Evolutionary conservation across 306 rosid species (phyloP).

Genomic region (Glycine soja): DNA sequence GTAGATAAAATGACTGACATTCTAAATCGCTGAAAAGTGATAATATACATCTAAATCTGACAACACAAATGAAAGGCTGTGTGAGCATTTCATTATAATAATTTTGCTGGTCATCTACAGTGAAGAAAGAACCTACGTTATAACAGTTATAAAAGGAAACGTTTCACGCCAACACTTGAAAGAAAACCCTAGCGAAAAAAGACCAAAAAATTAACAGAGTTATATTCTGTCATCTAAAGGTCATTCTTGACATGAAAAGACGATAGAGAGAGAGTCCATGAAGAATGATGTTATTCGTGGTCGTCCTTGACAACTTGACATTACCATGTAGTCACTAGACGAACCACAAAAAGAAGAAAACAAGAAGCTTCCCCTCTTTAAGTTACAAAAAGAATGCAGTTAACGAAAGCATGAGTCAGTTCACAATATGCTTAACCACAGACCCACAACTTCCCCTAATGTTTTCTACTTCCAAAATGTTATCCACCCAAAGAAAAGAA

Average conservation of each 20-base stretch:
- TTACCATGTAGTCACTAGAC: slow-evolving; percentile 54
- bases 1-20: too few relatives aligned
- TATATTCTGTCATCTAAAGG: neutral
- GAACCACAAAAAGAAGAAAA: slow-evolving; percentile 51
- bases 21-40: neutral
- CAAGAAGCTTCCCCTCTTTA: slow-evolving; percentile 45
- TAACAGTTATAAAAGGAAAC: neutral
- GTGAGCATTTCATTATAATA: neutral
- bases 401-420: slow-evolving; percentile 56
- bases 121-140: neutral
- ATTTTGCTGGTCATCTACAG: neutral
- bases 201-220: neutral
- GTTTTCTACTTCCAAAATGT: slow-evolving; percentile 62
- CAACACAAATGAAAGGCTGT: neutral
- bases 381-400: slow-evolving; percentile 80
- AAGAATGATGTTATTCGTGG: slow-evolving; percentile 52
- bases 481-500: slow-evolving; percentile 51
- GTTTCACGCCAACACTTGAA: neutral
- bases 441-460: slow-evolving; percentile 52
- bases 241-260: slow-evolving; percentile 4
- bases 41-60: neutral
- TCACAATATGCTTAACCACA: slow-evolving; percentile 58
- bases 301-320: slow-evolving; percentile 45
- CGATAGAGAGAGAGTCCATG: slow-evolving; percentile 9
- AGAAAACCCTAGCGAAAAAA: neutral